phyloP scores from a whole-genome alignment of 2,329 filamentous ascomycete species.

The Aspergillus calidoustus region DNA sequence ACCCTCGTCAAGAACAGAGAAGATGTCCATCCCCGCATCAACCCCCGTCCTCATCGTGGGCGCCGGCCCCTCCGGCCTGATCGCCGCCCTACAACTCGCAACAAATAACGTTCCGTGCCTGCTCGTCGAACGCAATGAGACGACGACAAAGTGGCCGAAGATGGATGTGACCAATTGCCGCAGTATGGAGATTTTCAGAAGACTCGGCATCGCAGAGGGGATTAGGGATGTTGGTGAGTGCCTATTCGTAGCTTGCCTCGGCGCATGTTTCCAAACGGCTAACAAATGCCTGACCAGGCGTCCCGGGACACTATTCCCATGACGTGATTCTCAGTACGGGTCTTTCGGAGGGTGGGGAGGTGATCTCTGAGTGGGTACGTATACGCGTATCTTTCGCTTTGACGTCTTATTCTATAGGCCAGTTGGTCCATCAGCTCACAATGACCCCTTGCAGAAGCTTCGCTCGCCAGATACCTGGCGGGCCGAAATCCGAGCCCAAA shows the following conservation, averaged over 20 bases:
- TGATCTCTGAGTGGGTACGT: too few relatives aligned
- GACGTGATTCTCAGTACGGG: too few relatives aligned
- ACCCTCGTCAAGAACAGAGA: too few relatives aligned
- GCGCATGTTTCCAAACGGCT: not conserved
- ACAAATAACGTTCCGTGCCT: constrained; percentile 25
- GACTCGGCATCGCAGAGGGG: not conserved
- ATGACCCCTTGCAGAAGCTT: not conserved
- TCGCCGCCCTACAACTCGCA: constrained; percentile 27
- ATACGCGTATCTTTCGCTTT: too few relatives aligned
- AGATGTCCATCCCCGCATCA: too few relatives aligned
- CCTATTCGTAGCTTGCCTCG: not conserved
- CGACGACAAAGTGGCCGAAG: constrained; percentile 44
- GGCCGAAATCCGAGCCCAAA: constrained; percentile 28
- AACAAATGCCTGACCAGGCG: not conserved
- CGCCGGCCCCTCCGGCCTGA: constrained; percentile 30
- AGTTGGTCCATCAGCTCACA: not conserved
- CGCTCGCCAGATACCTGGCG: constrained; percentile 21
- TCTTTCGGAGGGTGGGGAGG: too few relatives aligned
- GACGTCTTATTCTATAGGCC: too few relatives aligned
- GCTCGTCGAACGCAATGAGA: constrained; percentile 26
- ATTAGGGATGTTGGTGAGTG: too few relatives aligned
- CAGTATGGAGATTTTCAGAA: constrained; percentile 6
- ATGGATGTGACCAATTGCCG: constrained; percentile 27
- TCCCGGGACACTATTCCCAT: too few relatives aligned
- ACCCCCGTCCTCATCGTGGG: constrained; percentile 28